Percentiles rank a stretch among this genome's conserved stretches.
Evolutionary conservation across 176 grass and related monocot species (phyloP).

Genomic region (Aegilops longissima): DNA sequence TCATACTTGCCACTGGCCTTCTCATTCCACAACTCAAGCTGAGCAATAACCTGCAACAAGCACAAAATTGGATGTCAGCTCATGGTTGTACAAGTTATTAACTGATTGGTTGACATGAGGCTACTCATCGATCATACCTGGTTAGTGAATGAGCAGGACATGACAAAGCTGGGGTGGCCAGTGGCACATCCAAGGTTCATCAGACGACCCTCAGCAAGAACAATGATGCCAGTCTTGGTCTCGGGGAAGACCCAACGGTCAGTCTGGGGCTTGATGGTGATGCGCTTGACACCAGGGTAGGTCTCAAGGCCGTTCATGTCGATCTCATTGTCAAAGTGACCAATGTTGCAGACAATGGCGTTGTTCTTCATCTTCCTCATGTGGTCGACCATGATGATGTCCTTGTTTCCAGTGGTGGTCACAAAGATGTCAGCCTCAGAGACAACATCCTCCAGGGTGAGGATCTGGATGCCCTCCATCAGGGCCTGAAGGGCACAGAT

Average conservation of each 20-base stretch:
- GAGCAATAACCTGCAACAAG: slow-evolving; percentile 80
- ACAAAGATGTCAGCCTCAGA: slow-evolving; percentile 85
- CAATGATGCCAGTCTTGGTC: slow-evolving; percentile 82
- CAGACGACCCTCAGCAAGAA: slow-evolving; percentile 92
- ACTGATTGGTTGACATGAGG: not conserved
- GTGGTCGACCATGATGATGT: slow-evolving; percentile 97
- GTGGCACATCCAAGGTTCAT: slow-evolving; percentile 98
- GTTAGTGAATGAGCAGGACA: slow-evolving; percentile 99
- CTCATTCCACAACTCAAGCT: slow-evolving; percentile 97
- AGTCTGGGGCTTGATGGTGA: slow-evolving; percentile 99
- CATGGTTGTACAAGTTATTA: not conserved
- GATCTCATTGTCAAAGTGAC: slow-evolving; percentile 98
- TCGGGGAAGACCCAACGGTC: slow-evolving; percentile 99
- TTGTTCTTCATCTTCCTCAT: slow-evolving; percentile 99
- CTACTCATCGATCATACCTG: slow-evolving; percentile 44
- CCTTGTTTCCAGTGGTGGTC: slow-evolving; percentile 98
- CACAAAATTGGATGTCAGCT: not conserved
- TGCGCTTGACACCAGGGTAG: slow-evolving; percentile 88
- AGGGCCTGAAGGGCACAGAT: slow-evolving; percentile 97
- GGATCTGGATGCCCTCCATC: slow-evolving; percentile 90
- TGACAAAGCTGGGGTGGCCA: slow-evolving; percentile 98
- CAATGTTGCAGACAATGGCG: slow-evolving; percentile 98
- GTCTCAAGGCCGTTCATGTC: slow-evolving; percentile 88
- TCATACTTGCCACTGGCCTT: slow-evolving; percentile 81
- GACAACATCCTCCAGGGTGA: slow-evolving; percentile 84